Percentiles rank a stretch among this genome's conserved stretches.
Conservation (phyloP, 208 protist genomes). For the Leishmania martiniquensis region DNA sequence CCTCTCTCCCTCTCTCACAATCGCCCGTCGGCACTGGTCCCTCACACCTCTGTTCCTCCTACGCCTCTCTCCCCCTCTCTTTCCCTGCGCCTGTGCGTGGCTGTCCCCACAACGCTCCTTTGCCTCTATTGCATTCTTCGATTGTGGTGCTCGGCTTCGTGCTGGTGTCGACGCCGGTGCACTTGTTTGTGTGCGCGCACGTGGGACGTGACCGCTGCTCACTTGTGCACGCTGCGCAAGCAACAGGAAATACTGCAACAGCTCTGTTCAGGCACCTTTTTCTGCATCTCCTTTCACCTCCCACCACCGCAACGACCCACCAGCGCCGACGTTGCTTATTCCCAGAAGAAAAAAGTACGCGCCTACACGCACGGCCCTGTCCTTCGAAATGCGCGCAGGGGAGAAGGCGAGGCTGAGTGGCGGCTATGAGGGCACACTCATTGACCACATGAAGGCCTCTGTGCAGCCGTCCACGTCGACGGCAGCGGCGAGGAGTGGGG, state of each 20-base stretch:
- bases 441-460: slow-evolving; percentile 56
- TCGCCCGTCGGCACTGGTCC: no score
- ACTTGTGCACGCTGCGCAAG: neutral
- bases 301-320: neutral
- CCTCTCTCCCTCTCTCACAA: no score
- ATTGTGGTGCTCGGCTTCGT: neutral
- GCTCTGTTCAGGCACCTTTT: neutral
- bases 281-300: neutral
- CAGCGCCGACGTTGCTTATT: neutral
- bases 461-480: slow-evolving; percentile 11
- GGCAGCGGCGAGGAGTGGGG: neutral
- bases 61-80: no score
- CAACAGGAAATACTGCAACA: neutral
- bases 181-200: slow-evolving; percentile 5
- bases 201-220: neutral
- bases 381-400: slow-evolving; percentile 7
- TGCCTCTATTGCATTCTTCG: no score
- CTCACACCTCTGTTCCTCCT: no score
- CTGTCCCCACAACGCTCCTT: no score
- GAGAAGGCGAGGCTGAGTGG: neutral
- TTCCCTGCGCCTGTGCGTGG: no score
- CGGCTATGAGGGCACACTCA: slow-evolving; percentile 32
- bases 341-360: neutral
- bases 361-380: neutral
- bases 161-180: neutral